Evolutionary conservation across 2,329 filamentous ascomycete genomes (phyloP), one percentile per base, ranked within the genome.

Genomic region (Paecilomyces niveus): DNA sequence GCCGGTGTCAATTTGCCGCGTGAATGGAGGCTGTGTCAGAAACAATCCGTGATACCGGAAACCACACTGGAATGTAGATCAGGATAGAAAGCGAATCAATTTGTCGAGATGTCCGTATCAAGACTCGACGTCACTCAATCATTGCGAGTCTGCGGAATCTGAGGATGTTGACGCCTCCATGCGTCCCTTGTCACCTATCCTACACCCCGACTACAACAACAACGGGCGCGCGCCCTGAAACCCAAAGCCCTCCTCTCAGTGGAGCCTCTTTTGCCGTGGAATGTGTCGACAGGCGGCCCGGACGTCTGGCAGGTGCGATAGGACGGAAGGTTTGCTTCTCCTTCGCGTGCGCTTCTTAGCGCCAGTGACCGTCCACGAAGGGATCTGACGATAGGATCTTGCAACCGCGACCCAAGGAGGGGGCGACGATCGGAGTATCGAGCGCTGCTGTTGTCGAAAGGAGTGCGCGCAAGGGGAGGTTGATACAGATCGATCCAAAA

Each of bases 1-100:
- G 53, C 21, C 21, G 32, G 29, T 49, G 31, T 39, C 53, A 24
- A 54, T 6, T 55, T 22, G 35, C 61, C 56, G 61, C 60, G 51
- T 26, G 55, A 59, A 59, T 51, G 54, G 39, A 56, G 53, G 33
- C 49, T 56, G 50, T 52, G 51, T 45, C 54, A 62, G 55, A 56
- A 57, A 61, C 59, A 57, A 45, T 45, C 39, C 15, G 39, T 53
- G 24, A 57, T 55, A 54, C 56, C 55, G 58, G 55, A 56, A 58
- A 61, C 58, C 62, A 54, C 60, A 56, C 59, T 67, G 69, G 69
- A 72, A 71, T 71, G 68, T 59, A 67, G 56, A 54, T 22, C 21
- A 21, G 33, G 33, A 18, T 53, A 63, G 60, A 64, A 64, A 64
- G 63, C 57, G 57, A 58, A 59, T 63, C 61, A 56, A 61, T 57